These are phyloP conservation scores for Alternaria incomplexa DNA, from an alignment of 2,329 filamentous ascomycete genomes.

Conservation along the genomic window DNA sequence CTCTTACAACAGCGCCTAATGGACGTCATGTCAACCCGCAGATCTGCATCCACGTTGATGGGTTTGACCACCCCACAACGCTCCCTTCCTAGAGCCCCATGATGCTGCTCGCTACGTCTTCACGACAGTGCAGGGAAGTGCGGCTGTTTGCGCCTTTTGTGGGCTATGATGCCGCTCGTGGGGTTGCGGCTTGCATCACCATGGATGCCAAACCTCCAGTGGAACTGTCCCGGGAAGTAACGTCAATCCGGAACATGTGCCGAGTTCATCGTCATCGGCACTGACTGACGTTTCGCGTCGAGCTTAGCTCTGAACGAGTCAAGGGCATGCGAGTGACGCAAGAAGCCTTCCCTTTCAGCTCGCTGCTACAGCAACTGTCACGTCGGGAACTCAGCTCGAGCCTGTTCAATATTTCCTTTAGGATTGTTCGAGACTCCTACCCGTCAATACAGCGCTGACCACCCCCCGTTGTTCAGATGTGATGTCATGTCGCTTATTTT, in stretches of 20 bases:
- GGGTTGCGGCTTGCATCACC: not conserved
- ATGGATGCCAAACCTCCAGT: not conserved
- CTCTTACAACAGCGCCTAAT: constrained; percentile 1
- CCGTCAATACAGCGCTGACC: constrained; percentile 4
- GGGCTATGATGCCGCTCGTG: constrained; percentile 4
- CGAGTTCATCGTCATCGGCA: not conserved
- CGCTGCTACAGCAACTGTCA: not conserved
- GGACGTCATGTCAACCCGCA: constrained; percentile 20
- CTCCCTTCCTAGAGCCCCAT: not conserved
- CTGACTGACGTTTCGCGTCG: not conserved
- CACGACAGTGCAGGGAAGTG: not conserved
- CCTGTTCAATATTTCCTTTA: not conserved
- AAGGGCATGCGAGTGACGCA: constrained; percentile 2
- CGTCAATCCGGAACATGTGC: not conserved
- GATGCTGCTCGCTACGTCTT: not conserved
- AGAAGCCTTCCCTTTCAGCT: not conserved
- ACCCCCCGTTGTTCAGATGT: not conserved
- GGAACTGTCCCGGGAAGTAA: not conserved
- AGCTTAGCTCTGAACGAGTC: not conserved
- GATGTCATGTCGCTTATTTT: constrained; percentile 12
- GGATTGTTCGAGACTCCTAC: not conserved
- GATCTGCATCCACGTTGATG: constrained; percentile 14
- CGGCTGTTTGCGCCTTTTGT: constrained; percentile 1
- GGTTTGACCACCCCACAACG: constrained; percentile 5
- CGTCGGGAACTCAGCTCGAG: not conserved